phyloP scores from a whole-genome alignment of 108 stramenopile species.

The Skeletonema costatum region DNA sequence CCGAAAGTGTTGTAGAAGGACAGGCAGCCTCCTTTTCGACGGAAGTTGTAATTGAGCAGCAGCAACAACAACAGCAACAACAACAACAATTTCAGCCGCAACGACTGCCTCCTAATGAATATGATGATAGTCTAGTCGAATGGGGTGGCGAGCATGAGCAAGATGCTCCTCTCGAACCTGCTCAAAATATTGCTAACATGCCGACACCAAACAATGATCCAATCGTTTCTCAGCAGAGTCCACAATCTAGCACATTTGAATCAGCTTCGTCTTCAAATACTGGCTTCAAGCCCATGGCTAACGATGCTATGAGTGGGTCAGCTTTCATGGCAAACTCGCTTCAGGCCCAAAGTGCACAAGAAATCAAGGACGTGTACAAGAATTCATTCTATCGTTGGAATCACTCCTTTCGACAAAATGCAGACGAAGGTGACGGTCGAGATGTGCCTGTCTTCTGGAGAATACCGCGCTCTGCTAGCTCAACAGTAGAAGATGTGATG shows the following conservation, averaged over 20 bases:
- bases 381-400: conserved; percentile 44
- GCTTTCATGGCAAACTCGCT: conserved; percentile 19
- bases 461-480: conserved; percentile 30
- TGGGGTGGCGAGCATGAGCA: conserved; percentile 1
- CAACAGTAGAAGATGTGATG: conserved; percentile 28
- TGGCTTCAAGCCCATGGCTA: conserved; percentile 7
- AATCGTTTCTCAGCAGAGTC: background rate
- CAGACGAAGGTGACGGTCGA: conserved; percentile 7
- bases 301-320: conserved; percentile 9
- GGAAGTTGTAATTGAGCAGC: background rate
- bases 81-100: background rate
- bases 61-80: background rate
- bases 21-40: background rate
- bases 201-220: background rate
- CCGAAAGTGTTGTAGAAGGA: background rate
- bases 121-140: background rate
- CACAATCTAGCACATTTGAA: background rate
- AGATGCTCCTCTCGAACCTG: background rate
- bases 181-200: background rate
- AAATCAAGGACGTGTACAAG: conserved; percentile 25
- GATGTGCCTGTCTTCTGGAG: conserved; percentile 50
- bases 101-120: background rate
- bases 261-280: background rate
- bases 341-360: conserved; percentile 15
- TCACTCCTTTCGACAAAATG: conserved; percentile 17